A percentile compares a stretch with the other conserved stretches of the same genome.
These are phyloP conservation scores for Noccaea caerulescens DNA, from an alignment of 345 rosid species.

Conservation along the genomic window DNA sequence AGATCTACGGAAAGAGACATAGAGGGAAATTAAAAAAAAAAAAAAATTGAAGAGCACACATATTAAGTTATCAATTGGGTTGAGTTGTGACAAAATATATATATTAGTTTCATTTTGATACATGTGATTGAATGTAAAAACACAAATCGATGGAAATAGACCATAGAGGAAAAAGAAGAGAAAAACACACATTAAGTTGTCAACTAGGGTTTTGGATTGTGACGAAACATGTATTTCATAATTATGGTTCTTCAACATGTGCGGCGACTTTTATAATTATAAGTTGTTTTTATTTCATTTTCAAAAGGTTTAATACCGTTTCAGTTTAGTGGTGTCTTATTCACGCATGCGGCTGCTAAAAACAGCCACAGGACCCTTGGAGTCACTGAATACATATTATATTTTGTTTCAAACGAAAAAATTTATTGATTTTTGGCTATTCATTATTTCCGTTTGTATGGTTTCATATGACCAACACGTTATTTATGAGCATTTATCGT, in stretches of 20 bases:
- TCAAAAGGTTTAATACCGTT: conserved; percentile 11
- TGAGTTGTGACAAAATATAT: conserved; percentile 3
- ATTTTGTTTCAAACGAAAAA: conserved; percentile 5
- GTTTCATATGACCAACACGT: background rate
- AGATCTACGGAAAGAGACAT: background rate
- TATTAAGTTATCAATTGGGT: background rate
- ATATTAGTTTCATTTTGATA: background rate
- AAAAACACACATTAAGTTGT: conserved; percentile 10
- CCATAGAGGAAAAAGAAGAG: conserved; percentile 16
- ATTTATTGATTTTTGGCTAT: background rate
- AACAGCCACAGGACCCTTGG: conserved; percentile 17
- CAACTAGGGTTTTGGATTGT: conserved; percentile 25
- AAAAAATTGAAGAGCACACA: background rate
- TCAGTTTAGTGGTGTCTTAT: conserved; percentile 39
- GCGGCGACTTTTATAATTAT: conserved; percentile 23
- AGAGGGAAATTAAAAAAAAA: background rate
- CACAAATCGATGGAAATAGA: conserved; percentile 24
- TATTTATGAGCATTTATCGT: no score
- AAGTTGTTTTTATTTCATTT: conserved; percentile 2
- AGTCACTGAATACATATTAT: background rate
- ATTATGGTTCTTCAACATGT: conserved; percentile 29
- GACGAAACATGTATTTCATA: conserved; percentile 18
- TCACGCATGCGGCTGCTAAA: conserved; percentile 42
- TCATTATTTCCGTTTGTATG: background rate
- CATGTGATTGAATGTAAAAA: background rate